phyloP scores from a whole-genome alignment of 768 basidiomycete genomes.

The Cystofilobasidium capitatum region DNA sequence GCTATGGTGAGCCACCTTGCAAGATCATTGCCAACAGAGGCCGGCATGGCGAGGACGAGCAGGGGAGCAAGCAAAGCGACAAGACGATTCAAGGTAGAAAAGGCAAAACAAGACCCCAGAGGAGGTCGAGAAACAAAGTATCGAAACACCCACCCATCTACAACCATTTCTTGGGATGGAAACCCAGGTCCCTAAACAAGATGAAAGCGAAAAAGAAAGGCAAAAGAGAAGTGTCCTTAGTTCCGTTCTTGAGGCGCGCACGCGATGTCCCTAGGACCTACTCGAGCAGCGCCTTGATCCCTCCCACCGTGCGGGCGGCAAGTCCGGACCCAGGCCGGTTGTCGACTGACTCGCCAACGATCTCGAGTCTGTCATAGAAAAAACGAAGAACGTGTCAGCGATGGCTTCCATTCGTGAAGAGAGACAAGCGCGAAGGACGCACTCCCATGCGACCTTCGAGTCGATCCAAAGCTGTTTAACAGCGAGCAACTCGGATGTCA shows the following conservation, averaged over 20 bases:
- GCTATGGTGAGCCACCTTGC: no score
- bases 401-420: no score
- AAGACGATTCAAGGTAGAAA: no score
- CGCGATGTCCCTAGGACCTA: background rate
- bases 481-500: background rate
- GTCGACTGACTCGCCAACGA: constrained; percentile 31
- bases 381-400: background rate
- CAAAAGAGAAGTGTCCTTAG: background rate
- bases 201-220: background rate
- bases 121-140: no score
- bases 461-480: constrained; percentile 12
- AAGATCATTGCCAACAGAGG: no score
- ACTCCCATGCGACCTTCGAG: constrained; percentile 8
- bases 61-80: no score
- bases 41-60: no score
- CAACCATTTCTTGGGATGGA: constrained; percentile 7
- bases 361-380: constrained; percentile 17
- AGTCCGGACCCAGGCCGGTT: background rate
- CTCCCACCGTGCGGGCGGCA: constrained; percentile 20
- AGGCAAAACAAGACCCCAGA: no score
- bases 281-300: constrained; percentile 18
- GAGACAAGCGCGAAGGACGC: background rate
- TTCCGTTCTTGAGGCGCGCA: no score
- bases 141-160: no score
- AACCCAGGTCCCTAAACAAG: background rate